Percentiles rank a stretch among this genome's conserved stretches.
Evolutionary conservation across 2,329 filamentous ascomycete genomes (phyloP).

Genomic region (Aspergillus sp.): DNA sequence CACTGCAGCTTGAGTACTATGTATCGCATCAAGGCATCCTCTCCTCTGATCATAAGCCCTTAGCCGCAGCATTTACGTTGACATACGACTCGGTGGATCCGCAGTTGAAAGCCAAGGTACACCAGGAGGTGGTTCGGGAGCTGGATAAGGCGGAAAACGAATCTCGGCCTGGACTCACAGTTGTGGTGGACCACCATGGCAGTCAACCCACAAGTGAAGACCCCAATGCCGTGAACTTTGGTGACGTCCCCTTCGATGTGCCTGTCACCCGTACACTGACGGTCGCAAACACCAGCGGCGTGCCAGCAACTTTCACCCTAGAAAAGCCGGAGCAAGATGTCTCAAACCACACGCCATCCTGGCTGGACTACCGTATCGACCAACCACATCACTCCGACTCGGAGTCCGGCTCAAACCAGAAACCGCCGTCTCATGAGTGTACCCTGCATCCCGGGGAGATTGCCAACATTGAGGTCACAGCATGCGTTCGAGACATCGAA

Average conservation of each 20-base stretch:
- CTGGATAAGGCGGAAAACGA: constrained; percentile 92
- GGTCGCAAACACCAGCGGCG: constrained; percentile 87
- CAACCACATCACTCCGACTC: constrained; percentile 46
- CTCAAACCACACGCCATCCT: constrained; percentile 56
- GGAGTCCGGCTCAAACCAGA: constrained; percentile 27
- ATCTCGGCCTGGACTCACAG: constrained; percentile 74
- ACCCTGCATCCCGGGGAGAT: constrained; percentile 84
- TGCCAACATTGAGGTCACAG: constrained; percentile 66
- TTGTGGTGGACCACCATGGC: constrained; percentile 69
- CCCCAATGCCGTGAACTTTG: constrained; percentile 72
- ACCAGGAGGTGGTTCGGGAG: constrained; percentile 83
- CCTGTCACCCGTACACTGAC: constrained; percentile 69
- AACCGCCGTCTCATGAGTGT: constrained; percentile 50
- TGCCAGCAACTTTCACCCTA: constrained; percentile 77
- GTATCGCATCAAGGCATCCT: constrained; percentile 84
- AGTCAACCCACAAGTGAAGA: constrained; percentile 40
- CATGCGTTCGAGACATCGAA: constrained; percentile 64
- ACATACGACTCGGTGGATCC: constrained; percentile 86
- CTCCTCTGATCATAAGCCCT: constrained; percentile 93
- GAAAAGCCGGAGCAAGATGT: constrained; percentile 62
- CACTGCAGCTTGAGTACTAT: constrained; percentile 67
- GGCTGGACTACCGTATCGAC: constrained; percentile 71
- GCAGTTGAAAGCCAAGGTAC: constrained; percentile 77
- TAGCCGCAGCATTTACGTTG: constrained; percentile 79
- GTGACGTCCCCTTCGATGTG: constrained; percentile 69